Conservation (phyloP, 208 protist species). For the Wallacemonas rigidus region DNA sequence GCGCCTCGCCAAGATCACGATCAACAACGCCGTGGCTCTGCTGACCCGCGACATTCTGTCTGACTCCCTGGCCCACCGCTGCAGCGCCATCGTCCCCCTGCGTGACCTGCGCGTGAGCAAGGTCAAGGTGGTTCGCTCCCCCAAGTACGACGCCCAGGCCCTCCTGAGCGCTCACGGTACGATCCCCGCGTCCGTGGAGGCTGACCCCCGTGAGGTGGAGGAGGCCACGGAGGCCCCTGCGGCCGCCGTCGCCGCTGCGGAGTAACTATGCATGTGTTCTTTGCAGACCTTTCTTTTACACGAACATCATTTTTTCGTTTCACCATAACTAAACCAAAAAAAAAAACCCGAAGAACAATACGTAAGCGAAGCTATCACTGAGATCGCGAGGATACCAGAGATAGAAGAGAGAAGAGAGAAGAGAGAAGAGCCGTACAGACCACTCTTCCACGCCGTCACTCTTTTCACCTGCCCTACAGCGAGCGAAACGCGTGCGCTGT, state of each 20-base stretch:
- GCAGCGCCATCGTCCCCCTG: conserved; percentile 96
- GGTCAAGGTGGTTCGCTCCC: conserved; percentile 96
- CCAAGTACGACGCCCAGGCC: conserved; percentile 95
- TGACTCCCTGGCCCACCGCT: conserved; percentile 95
- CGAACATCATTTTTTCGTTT: too few relatives aligned
- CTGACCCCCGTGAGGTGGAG: conserved; percentile 73
- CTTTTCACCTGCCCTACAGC: too few relatives aligned
- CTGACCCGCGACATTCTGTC: conserved; percentile 95
- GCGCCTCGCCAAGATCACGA: conserved; percentile 83
- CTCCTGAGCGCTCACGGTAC: conserved; percentile 93
- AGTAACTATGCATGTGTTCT: too few relatives aligned
- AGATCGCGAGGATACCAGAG: too few relatives aligned
- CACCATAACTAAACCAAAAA: too few relatives aligned
- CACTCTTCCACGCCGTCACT: too few relatives aligned
- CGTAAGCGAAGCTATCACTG: too few relatives aligned
- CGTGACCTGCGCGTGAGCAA: conserved; percentile 98
- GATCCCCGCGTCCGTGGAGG: conserved; percentile 83
- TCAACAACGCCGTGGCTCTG: conserved; percentile 96
- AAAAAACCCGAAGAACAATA: too few relatives aligned
- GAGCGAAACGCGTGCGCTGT: too few relatives aligned
- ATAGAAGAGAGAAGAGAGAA: too few relatives aligned
- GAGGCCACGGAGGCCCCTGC: conserved; percentile 57
- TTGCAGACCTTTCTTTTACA: too few relatives aligned
- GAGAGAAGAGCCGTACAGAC: too few relatives aligned
- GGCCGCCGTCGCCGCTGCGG: neutral